A percentile compares a stretch with the other conserved stretches of the same genome.
phyloP scores from a whole-genome alignment of 2,329 filamentous ascomycete genomes.

The Aspergillus glaucus region DNA sequence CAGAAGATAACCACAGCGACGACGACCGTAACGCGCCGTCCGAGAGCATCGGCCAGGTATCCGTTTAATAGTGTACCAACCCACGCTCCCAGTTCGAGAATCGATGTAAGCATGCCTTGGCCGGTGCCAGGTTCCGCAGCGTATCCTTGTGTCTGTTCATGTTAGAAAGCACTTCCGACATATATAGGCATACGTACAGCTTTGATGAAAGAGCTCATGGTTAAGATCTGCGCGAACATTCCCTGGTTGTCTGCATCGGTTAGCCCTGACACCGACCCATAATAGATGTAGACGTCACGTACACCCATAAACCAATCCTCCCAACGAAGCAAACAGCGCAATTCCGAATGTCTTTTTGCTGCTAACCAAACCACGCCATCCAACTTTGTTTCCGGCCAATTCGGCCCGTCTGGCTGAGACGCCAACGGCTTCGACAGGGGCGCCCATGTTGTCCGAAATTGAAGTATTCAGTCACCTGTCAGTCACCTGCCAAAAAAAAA shows the following conservation, averaged over 20 bases:
- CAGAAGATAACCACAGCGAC: conserved; percentile 30
- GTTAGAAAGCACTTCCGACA: not conserved
- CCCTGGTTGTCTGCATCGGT: conserved; percentile 57
- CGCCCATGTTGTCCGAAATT: not conserved
- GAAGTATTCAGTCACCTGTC: not conserved
- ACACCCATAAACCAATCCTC: conserved; percentile 56
- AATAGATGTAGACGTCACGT: conserved; percentile 3
- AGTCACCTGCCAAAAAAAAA: too few relatives aligned
- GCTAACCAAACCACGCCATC: conserved; percentile 47
- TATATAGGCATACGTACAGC: conserved; percentile 37
- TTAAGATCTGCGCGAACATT: conserved; percentile 64
- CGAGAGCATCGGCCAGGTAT: conserved; percentile 31
- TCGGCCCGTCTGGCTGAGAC: conserved; percentile 29
- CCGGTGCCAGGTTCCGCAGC: conserved; percentile 18
- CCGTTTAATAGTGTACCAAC: conserved; percentile 32
- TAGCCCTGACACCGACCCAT: not conserved
- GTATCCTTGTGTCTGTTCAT: conserved; percentile 20
- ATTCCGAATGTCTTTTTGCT: conserved; percentile 52
- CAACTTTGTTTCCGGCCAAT: conserved; percentile 23
- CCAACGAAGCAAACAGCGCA: conserved; percentile 48
- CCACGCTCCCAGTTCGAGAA: conserved; percentile 38
- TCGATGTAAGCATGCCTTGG: conserved; percentile 32
- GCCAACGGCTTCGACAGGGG: conserved; percentile 11
- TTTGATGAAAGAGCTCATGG: conserved; percentile 42
- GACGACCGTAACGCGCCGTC: conserved; percentile 28